Percentiles rank a stretch among this genome's conserved stretches.
Evolutionary conservation across 2,329 filamentous ascomycete species (phyloP).

Genomic region (Mariannaea elegans): DNA sequence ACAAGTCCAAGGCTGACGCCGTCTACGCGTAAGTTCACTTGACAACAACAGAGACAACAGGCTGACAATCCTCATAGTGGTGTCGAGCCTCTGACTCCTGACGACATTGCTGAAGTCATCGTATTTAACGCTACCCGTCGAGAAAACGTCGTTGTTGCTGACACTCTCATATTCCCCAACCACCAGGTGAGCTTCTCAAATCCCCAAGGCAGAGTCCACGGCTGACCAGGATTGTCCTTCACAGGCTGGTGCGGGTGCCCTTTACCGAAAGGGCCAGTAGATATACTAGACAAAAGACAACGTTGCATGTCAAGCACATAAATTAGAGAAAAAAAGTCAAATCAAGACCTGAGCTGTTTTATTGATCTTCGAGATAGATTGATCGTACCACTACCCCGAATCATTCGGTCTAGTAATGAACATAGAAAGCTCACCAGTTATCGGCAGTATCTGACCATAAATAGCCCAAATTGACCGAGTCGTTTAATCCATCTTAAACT

Average conservation of each 20-base stretch:
- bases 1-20: conserved; percentile 88
- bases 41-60: not conserved
- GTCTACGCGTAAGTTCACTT: conserved; percentile 78
- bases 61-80: conserved; percentile 58
- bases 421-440: too few species aligned
- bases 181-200: conserved; percentile 72
- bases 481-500: too few species aligned
- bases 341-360: too few species aligned
- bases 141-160: conserved; percentile 91
- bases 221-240: conserved; percentile 11
- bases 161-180: conserved; percentile 86
- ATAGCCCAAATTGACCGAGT: too few species aligned
- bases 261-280: conserved; percentile 42
- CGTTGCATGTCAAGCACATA: not conserved
- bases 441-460: too few species aligned
- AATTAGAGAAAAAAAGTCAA: not conserved
- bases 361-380: not conserved
- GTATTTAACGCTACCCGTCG: conserved; percentile 85
- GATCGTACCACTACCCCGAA: too few species aligned
- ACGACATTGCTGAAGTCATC: conserved; percentile 90
- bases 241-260: conserved; percentile 45
- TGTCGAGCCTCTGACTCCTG: conserved; percentile 83
- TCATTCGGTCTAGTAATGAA: too few species aligned
- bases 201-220: not conserved
- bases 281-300: not conserved